phyloP scores from a whole-genome alignment of 1,284 basidiomycete genomes.

The Cryptococcus depauperatus region DNA sequence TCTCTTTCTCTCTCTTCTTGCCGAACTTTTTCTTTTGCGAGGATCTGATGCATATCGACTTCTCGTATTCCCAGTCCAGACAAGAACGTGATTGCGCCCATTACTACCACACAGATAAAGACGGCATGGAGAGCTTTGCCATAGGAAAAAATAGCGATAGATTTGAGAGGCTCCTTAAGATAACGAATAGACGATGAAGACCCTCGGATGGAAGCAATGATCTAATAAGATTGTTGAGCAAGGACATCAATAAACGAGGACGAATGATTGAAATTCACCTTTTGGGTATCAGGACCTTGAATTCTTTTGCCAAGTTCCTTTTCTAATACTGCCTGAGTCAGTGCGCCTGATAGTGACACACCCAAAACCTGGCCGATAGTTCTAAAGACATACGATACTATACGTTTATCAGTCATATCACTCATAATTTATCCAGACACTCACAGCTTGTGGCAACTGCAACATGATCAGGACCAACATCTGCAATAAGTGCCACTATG shows the following conservation, averaged over 20 bases:
- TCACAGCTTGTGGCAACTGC: constrained; percentile 76
- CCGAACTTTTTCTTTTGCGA: background rate
- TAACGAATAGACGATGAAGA: constrained; percentile 68
- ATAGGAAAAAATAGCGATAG: constrained; percentile 74
- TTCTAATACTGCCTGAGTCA: constrained; percentile 67
- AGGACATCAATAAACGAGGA: constrained; percentile 5
- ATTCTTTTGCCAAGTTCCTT: constrained; percentile 62
- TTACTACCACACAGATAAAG: constrained; percentile 65
- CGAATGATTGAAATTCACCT: constrained; percentile 50
- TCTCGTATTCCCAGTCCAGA: constrained; percentile 32
- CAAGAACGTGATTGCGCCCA: constrained; percentile 26
- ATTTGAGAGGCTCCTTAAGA: constrained; percentile 55
- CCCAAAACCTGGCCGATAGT: constrained; percentile 86
- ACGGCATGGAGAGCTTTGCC: constrained; percentile 71
- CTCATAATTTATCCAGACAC: constrained; percentile 30
- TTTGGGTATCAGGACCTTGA: constrained; percentile 59
- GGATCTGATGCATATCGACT: constrained; percentile 22
- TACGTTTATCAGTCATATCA: background rate
- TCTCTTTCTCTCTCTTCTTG: constrained; percentile 4
- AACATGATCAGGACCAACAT: constrained; percentile 69
- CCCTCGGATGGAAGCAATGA: constrained; percentile 57
- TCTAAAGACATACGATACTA: constrained; percentile 82
- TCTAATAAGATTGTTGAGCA: constrained; percentile 21
- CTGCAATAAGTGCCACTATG: constrained; percentile 63
- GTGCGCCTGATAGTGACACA: constrained; percentile 70